Percentiles rank a stretch among this genome's conserved stretches.
These are phyloP conservation scores for Calonectria henricotiae DNA, from an alignment of 2,329 filamentous ascomycete genomes.

Conservation along the genomic window DNA sequence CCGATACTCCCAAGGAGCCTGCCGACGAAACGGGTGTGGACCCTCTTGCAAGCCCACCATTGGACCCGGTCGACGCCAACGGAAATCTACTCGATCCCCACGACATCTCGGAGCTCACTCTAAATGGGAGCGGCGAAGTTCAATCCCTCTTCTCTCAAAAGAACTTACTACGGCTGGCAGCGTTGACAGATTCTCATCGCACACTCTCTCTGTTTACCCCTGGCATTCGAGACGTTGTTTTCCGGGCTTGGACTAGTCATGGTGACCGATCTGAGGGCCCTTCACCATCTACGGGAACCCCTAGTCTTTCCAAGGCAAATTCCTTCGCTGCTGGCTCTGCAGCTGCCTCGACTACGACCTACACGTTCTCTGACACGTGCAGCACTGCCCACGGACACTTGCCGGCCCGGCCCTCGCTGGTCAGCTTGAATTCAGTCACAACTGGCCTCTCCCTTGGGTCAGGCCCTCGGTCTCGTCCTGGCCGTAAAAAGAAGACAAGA, in stretches of 20 bases:
- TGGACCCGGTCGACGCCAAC: slow-evolving; percentile 86
- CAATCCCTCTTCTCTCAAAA: slow-evolving; percentile 96
- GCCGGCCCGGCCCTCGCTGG: slow-evolving; percentile 79
- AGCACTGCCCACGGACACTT: slow-evolving; percentile 76
- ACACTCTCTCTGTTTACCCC: slow-evolving; percentile 94
- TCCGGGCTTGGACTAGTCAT: slow-evolving; percentile 90
- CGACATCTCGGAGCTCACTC: slow-evolving; percentile 82
- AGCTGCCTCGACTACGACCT: slow-evolving; percentile 66
- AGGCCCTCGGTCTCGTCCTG: slow-evolving; percentile 73
- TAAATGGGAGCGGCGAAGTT: slow-evolving; percentile 85
- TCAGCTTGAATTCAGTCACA: slow-evolving; percentile 74
- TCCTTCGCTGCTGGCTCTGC: slow-evolving; percentile 71
- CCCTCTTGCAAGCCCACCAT: slow-evolving; percentile 85
- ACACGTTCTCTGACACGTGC: slow-evolving; percentile 82
- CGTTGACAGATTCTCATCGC: slow-evolving; percentile 89
- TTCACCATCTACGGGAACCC: slow-evolving; percentile 65
- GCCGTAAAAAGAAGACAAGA: slow-evolving; percentile 86
- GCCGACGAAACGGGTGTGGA: slow-evolving; percentile 78
- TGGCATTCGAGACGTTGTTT: slow-evolving; percentile 90
- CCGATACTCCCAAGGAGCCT: slow-evolving; percentile 65
- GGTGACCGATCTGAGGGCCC: slow-evolving; percentile 78
- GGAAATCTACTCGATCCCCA: slow-evolving; percentile 84
- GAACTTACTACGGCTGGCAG: slow-evolving; percentile 87
- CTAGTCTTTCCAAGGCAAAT: slow-evolving; percentile 74
- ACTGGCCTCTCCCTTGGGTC: slow-evolving; percentile 77